A percentile compares a stretch with the other conserved stretches of the same genome.
Conservation (phyloP, 495 filamentous ascomycete genomes). For the Neurospora sp. region DNA sequence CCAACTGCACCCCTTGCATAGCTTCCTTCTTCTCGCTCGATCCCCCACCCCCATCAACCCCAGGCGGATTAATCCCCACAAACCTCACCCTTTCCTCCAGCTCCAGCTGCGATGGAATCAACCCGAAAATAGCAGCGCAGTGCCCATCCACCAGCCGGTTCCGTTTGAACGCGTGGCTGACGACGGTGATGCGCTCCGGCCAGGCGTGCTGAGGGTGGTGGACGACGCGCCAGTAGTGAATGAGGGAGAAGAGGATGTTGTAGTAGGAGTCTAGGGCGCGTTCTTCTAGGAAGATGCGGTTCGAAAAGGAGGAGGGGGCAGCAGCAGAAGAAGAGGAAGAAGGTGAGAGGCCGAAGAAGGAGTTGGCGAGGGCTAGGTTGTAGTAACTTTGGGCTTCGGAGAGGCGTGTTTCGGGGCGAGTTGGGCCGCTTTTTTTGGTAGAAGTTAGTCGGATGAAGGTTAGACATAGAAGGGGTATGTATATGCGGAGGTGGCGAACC, state of each 20-base stretch:
- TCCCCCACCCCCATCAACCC: conserved; percentile 19
- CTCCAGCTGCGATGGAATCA: conserved; percentile 26
- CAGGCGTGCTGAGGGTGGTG: conserved; percentile 23
- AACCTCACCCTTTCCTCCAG: conserved; percentile 28
- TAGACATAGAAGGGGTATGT: neutral
- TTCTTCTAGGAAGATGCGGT: conserved; percentile 45
- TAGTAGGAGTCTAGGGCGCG: conserved; percentile 70
- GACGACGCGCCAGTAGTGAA: conserved; percentile 41
- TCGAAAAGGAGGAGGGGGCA: neutral
- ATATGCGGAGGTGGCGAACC: conserved; percentile 34
- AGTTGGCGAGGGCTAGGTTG: conserved; percentile 33
- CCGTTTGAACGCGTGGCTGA: conserved; percentile 69
- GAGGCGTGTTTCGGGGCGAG: conserved; percentile 42
- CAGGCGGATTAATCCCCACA: conserved; percentile 61
- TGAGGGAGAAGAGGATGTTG: conserved; percentile 63
- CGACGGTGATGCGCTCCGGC: conserved; percentile 50
- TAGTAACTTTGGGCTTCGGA: conserved; percentile 63
- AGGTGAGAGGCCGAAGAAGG: conserved; percentile 31
- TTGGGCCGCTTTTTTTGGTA: conserved; percentile 36
- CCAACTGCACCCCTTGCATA: conserved; percentile 29
- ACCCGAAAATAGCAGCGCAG: conserved; percentile 42
- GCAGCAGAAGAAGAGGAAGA: neutral
- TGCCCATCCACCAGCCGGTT: conserved; percentile 57
- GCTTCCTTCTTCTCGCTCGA: conserved; percentile 20
- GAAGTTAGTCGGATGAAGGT: neutral